Evolutionary conservation across 306 rosid species (phyloP).

Genomic region (Trifolium dubium): DNA sequence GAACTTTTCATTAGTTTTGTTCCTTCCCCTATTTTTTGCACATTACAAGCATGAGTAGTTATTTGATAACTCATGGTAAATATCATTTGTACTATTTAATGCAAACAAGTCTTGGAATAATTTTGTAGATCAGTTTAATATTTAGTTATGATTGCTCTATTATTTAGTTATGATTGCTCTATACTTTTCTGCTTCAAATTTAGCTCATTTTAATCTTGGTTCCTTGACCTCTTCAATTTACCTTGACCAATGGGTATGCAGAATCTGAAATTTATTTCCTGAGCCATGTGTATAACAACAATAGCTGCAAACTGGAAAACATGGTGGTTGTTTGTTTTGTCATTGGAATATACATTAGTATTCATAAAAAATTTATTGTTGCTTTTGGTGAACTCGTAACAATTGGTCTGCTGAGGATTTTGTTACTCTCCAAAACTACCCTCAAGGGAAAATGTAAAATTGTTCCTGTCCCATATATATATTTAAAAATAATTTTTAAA

Average conservation of each 20-base stretch:
- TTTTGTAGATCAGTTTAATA: slow-evolving; percentile 17
- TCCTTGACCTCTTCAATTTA: slow-evolving; percentile 23
- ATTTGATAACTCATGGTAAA: slow-evolving; percentile 18
- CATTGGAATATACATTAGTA: slow-evolving; percentile 17
- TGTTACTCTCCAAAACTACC: slow-evolving; percentile 22
- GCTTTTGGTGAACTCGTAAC: slow-evolving; percentile 4
- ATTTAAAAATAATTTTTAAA: too few species aligned
- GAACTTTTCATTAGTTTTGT: slow-evolving; percentile 30
- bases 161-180: background rate
- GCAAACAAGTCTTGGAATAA: background rate
- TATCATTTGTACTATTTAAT: slow-evolving; percentile 23
- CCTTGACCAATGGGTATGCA: slow-evolving; percentile 22
- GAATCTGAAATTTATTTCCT: slow-evolving; percentile 16
- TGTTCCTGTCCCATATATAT: background rate
- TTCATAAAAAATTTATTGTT: slow-evolving; percentile 26
- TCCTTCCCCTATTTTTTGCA: slow-evolving; percentile 3
- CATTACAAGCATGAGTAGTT: slow-evolving; percentile 21
- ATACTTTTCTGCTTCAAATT: slow-evolving; percentile 18
- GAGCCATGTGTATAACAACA: slow-evolving; percentile 1
- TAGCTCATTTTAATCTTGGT: slow-evolving; percentile 25
- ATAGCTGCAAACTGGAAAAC: slow-evolving; percentile 36
- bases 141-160: background rate
- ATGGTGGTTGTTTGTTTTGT: slow-evolving; percentile 24
- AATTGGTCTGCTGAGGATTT: slow-evolving; percentile 16
- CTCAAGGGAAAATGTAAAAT: background rate